Conservation (phyloP, 371 early-diverging fungal genomes). For the Actinomucor elegans region DNA sequence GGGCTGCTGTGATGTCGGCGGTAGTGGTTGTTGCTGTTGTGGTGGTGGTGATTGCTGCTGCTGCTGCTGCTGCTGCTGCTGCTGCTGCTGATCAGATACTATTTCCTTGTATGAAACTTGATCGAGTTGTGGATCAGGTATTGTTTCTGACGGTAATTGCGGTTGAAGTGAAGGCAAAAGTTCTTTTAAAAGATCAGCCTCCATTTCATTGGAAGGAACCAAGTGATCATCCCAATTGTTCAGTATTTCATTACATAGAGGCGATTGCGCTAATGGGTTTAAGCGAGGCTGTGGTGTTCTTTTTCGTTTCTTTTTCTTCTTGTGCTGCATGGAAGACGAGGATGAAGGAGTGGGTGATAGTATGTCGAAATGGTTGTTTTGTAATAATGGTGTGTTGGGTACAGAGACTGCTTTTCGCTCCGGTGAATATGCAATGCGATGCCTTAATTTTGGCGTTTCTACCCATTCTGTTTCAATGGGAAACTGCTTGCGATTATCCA, state of each 20-base stretch:
- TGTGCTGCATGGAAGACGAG: not conserved
- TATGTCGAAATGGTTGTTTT: slow-evolving; percentile 15
- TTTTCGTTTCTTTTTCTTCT: slow-evolving; percentile 11
- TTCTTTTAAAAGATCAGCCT: too few relatives aligned
- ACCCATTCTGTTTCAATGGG: slow-evolving; percentile 8
- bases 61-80: too few relatives aligned
- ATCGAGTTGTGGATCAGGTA: too few relatives aligned
- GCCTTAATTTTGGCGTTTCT: slow-evolving; percentile 12
- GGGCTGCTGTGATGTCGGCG: not conserved
- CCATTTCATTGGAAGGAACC: not conserved
- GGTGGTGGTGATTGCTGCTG: too few relatives aligned
- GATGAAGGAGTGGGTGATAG: slow-evolving; percentile 4
- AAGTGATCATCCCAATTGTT: slow-evolving; percentile 5
- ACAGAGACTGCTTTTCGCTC: slow-evolving; percentile 13
- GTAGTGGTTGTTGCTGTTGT: too few relatives aligned
- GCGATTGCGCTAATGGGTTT: slow-evolving; percentile 6
- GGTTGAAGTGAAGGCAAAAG: too few relatives aligned
- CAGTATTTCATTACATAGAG: slow-evolving; percentile 8
- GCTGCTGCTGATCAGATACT: too few relatives aligned
- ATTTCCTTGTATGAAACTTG: too few relatives aligned
- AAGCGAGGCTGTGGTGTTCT: not conserved
- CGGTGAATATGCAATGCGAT: not conserved
- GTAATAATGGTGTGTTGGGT: slow-evolving; percentile 4
- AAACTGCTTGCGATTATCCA: too few relatives aligned
- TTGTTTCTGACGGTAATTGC: too few relatives aligned